A percentile compares a stretch with the other conserved stretches of the same genome.
phyloP scores from a whole-genome alignment of 352 stramenopile species.

The Globisporangium megalacanthum region DNA sequence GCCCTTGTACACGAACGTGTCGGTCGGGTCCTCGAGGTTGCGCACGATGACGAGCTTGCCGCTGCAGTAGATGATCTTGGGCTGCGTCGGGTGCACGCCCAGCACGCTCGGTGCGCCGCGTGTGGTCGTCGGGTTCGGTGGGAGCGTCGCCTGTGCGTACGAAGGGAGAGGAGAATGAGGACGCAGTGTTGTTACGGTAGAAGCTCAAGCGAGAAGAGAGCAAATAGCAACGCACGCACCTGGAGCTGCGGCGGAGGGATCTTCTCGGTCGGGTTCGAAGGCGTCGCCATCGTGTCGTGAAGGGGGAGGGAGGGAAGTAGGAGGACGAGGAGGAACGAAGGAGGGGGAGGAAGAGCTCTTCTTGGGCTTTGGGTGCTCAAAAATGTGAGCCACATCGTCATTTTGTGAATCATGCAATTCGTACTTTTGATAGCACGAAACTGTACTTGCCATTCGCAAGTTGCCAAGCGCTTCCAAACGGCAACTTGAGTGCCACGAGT shows the following conservation, averaged over 20 bases:
- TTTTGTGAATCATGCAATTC: no score
- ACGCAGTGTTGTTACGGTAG: background rate
- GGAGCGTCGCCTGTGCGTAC: conserved; percentile 37
- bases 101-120: conserved; percentile 66
- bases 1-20: conserved; percentile 94
- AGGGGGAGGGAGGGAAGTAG: conserved; percentile 1
- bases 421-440: no score
- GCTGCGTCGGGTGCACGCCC: conserved; percentile 77
- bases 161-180: no score
- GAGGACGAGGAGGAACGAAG: background rate
- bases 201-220: background rate
- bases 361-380: no score
- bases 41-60: conserved; percentile 90
- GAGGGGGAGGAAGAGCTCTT: background rate
- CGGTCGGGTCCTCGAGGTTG: conserved; percentile 75
- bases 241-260: conserved; percentile 45
- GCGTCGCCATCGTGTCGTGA: conserved; percentile 29
- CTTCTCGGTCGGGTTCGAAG: conserved; percentile 63
- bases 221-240: conserved; percentile 11
- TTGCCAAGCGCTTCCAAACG: no score
- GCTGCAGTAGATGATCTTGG: conserved; percentile 90
- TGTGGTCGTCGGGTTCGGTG: conserved; percentile 65
- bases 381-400: no score
- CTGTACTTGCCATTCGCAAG: no score
- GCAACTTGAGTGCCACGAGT: no score